Evolutionary conservation across 306 rosid species (phyloP).

Genomic region (Benincasa hispida): DNA sequence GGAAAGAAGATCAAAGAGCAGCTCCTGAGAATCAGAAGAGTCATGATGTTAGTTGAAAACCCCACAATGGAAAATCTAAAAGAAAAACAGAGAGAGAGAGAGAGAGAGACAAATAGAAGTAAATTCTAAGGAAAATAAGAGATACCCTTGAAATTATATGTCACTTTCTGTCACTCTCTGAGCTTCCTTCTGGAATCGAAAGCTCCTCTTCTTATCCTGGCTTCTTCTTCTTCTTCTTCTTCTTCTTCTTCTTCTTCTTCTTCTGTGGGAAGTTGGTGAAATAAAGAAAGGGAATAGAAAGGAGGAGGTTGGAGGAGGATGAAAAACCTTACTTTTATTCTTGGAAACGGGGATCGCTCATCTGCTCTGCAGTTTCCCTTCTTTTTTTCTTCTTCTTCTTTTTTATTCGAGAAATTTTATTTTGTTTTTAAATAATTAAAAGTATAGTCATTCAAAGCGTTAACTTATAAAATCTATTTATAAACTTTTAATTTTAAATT

Average conservation of each 20-base stretch:
- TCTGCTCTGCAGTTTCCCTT: not conserved
- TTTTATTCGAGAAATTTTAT: not conserved
- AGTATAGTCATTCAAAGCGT: no score
- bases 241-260: constrained; percentile 2
- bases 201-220: not conserved
- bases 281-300: not conserved
- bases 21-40: constrained; percentile 11
- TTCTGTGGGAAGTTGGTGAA: not conserved
- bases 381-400: not conserved
- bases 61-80: not conserved
- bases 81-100: not conserved
- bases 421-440: no score
- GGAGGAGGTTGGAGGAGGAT: not conserved
- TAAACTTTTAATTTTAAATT: no score
- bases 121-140: not conserved
- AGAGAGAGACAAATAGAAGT: not conserved
- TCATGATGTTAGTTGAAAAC: not conserved
- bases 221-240: not conserved
- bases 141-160: constrained; percentile 8
- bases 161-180: not conserved
- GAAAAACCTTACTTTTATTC: not conserved
- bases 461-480: no score
- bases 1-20: constrained; percentile 17
- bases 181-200: constrained; percentile 14
- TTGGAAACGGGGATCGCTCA: not conserved